Conservation (phyloP, 1,284 basidiomycete genomes). For the Xerocomus nothofagi region DNA sequence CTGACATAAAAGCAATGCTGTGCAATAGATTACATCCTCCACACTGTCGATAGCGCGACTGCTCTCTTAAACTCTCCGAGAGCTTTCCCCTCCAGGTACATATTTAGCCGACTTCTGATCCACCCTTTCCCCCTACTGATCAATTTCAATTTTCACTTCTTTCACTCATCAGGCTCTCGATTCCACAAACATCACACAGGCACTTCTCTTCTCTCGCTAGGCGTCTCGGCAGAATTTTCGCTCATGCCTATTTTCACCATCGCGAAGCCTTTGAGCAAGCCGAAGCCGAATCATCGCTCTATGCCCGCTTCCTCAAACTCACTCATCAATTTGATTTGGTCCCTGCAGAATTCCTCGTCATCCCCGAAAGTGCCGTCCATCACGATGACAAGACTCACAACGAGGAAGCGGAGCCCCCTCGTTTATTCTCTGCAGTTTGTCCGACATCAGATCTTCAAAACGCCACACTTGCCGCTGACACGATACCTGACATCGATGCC, state of each 20-base stretch:
- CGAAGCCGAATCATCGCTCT: constrained; percentile 88
- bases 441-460: constrained; percentile 25
- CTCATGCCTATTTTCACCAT: constrained; percentile 94
- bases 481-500: constrained; percentile 4
- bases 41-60: constrained; percentile 92
- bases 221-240: constrained; percentile 91
- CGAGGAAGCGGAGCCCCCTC: constrained; percentile 46
- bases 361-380: constrained; percentile 49
- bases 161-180: constrained; percentile 58
- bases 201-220: constrained; percentile 89
- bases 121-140: constrained; percentile 26
- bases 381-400: constrained; percentile 33
- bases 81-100: constrained; percentile 86
- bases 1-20: constrained; percentile 75
- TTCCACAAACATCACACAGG: constrained; percentile 77
- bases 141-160: not conserved
- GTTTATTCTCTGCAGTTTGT: constrained; percentile 46
- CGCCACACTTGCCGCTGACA: constrained; percentile 20
- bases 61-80: constrained; percentile 90
- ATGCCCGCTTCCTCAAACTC: constrained; percentile 87
- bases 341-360: constrained; percentile 78
- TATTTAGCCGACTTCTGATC: constrained; percentile 16
- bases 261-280: constrained; percentile 88
- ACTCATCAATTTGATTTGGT: constrained; percentile 83
- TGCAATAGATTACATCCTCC: constrained; percentile 96